Base-by-base conservation (phyloP, 441 rosid species). In the Sinapis alba region DNA sequence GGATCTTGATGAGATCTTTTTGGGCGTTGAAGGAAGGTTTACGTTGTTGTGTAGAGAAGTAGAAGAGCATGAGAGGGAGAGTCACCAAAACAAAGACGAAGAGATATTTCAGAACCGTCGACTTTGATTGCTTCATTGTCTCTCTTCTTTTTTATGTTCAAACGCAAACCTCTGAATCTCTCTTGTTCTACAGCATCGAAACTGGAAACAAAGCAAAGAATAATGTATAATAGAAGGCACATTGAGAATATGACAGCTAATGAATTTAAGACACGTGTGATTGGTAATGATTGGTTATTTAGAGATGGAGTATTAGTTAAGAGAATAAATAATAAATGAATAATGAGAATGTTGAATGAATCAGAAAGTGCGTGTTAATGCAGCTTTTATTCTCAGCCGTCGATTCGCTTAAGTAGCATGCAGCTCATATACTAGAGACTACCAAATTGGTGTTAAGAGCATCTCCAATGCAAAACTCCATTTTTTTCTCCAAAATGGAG, bases 1-100 rank as follows among this genome's bases (percentile, higher is more conserved):
- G 89, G 81, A 93, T 93, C 45, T 38, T 81, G 56, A 92, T 75
- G 64, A 74, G 91, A 0, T 45, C 61, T 51, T 47, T 60, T 26
- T 53, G 71, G 69, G 12, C 24, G 12, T n/a, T 61, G 6, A 32
- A 65, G 6, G 79, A 75, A 12, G 77, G 79, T 65, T 56, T 64
- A 36, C 5, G 72, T 12, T 13, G 65, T 54, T 32, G 78, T 54
- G 54, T 56, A 65, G 56, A 62, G 69, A 60, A 72, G 69, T 50
- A 72, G 76, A 77, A 28, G 65, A 60, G 65, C n/a, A 71, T 26
- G 70, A 80, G 38, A 47, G 79, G 72, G 51, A 84, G 61, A 12
- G 75, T 78, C 59, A 86, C 58, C 71, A 79, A 60, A 74, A 84
- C 57, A 20, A 80, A 75, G 64, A 84, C 32, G 18, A 87, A 30